Percentiles rank a stretch among this genome's conserved stretches.
Evolutionary conservation across 1,284 basidiomycete species (phyloP).

Genomic region (Puccinia coronata): DNA sequence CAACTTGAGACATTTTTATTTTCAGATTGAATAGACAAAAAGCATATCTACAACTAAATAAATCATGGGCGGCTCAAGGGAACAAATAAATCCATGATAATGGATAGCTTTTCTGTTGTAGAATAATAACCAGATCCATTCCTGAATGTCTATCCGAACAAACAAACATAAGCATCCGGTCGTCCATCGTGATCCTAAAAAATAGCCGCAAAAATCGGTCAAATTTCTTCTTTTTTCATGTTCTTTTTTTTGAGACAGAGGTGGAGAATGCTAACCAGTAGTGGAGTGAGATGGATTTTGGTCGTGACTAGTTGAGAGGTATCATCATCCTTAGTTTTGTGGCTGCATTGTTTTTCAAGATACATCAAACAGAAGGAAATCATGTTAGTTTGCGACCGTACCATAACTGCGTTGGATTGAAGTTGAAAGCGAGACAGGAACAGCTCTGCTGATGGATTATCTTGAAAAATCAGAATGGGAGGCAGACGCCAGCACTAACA

Average conservation of each 20-base stretch:
- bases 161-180: constrained; percentile 9
- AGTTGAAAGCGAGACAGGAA: not conserved
- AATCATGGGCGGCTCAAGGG: no score
- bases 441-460: not conserved
- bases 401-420: not conserved
- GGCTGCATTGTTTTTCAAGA: not conserved
- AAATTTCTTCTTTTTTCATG: no score
- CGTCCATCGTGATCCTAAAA: constrained; percentile 22
- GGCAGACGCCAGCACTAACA: constrained; percentile 8
- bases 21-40: no score
- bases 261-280: not conserved
- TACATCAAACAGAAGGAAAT: not conserved
- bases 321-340: constrained; percentile 1
- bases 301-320: not conserved
- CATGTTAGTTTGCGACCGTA: no score
- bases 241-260: not conserved
- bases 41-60: no score
- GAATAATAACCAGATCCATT: no score
- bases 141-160: constrained; percentile 11
- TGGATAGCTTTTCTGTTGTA: no score
- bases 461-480: not conserved
- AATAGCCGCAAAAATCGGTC: not conserved
- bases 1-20: no score
- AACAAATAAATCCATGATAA: no score
- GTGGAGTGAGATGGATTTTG: constrained; percentile 17